phyloP scores from a whole-genome alignment of 345 rosid species.

The Theobroma cacao region DNA sequence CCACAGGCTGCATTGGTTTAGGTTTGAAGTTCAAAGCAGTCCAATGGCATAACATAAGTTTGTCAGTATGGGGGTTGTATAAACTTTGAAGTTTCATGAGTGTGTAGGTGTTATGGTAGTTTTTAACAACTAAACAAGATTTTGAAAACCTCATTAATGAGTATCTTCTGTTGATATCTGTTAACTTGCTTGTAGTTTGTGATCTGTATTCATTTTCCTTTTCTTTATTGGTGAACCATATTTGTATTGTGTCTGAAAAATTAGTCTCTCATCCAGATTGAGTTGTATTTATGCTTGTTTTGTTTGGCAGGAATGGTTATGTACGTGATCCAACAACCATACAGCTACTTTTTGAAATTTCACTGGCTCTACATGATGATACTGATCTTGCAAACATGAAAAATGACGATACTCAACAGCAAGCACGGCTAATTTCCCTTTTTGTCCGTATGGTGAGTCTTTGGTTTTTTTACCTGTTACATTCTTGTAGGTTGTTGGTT shows the following conservation, averaged over 20 bases:
- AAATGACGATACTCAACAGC: constrained; percentile 68
- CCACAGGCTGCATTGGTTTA: neutral
- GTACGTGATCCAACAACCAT: constrained; percentile 54
- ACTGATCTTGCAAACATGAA: constrained; percentile 54
- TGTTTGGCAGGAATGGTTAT: constrained; percentile 56
- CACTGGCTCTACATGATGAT: constrained; percentile 61
- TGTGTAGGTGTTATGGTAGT: neutral
- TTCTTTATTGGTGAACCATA: neutral
- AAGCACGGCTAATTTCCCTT: constrained; percentile 57
- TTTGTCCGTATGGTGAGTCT: constrained; percentile 66
- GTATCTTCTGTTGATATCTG: neutral
- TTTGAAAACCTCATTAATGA: neutral
- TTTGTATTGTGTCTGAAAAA: constrained; percentile 10
- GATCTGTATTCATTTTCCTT: neutral
- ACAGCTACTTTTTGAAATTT: constrained; percentile 73
- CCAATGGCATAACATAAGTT: no score
- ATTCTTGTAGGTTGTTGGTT: neutral
- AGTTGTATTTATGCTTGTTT: constrained; percentile 10
- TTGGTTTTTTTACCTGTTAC: neutral
- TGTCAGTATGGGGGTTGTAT: neutral
- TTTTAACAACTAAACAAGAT: neutral
- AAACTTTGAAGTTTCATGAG: neutral
- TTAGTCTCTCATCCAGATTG: neutral
- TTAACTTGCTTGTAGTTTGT: neutral
- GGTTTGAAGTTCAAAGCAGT: no score